These are phyloP conservation scores for Cercophora samala DNA, from an alignment of 495 filamentous ascomycete genomes.

Conservation along the genomic window DNA sequence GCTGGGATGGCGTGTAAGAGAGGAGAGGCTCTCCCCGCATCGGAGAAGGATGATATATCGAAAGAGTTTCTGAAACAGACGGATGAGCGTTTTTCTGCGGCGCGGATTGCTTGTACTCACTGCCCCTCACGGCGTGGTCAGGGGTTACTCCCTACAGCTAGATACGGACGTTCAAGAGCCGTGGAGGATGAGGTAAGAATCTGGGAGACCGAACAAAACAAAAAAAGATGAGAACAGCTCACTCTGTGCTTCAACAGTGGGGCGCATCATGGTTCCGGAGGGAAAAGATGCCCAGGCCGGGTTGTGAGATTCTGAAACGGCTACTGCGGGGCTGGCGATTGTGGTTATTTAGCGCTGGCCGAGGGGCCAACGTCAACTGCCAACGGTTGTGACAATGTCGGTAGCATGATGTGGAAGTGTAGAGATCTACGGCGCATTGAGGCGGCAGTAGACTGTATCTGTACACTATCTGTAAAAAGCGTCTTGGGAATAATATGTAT, in stretches of 20 bases:
- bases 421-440: conserved; percentile 1
- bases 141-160: conserved; percentile 1
- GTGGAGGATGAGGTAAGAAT: not conserved
- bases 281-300: conserved; percentile 1
- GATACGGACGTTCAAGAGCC: not conserved
- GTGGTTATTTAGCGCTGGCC: conserved; percentile 4
- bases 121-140: conserved; percentile 1
- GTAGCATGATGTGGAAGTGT: not conserved
- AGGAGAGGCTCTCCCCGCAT: not conserved
- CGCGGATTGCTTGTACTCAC: not conserved
- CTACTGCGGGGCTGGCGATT: conserved; percentile 8
- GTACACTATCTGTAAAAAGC: not conserved
- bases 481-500: not conserved
- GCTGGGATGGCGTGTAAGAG: not conserved
- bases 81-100: conserved; percentile 1
- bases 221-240: not conserved
- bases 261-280: not conserved
- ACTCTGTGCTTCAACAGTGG: not conserved
- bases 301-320: conserved; percentile 7
- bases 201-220: not conserved
- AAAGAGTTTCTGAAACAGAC: not conserved
- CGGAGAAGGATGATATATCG: no score
- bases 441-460: not conserved
- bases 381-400: not conserved
- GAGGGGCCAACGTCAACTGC: not conserved